Conservation (phyloP, 441 rosid genomes). For the Erodium chrysanthum region DNA sequence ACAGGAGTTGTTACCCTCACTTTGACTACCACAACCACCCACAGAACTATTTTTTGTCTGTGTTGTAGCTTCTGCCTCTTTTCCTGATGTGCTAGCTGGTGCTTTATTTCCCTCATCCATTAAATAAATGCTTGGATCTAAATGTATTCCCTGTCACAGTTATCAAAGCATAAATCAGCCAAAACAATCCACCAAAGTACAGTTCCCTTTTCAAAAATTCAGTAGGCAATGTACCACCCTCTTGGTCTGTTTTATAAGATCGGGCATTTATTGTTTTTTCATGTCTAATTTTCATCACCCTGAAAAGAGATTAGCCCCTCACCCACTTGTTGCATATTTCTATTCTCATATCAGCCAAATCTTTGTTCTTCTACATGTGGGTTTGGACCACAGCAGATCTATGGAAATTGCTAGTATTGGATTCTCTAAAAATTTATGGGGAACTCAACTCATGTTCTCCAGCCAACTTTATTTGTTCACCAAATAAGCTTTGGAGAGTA, state of each 20-base stretch:
- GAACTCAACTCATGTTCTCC: background rate
- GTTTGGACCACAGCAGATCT: background rate
- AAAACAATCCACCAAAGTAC: background rate
- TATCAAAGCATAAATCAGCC: constrained; percentile 14
- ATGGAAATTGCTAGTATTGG: background rate
- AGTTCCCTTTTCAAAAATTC: background rate
- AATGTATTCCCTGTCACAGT: constrained; percentile 73
- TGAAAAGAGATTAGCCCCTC: background rate
- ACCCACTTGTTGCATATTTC: background rate
- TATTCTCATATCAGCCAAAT: background rate
- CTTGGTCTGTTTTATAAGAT: constrained; percentile 3
- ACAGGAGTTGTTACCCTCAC: constrained; percentile 23
- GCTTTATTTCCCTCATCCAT: constrained; percentile 79
- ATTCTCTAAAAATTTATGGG: background rate
- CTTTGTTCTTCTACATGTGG: background rate
- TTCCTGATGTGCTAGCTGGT: constrained; percentile 35
- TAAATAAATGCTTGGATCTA: constrained; percentile 94
- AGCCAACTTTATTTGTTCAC: background rate
- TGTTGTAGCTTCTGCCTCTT: constrained; percentile 25
- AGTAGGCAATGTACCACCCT: background rate
- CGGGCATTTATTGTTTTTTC: background rate
- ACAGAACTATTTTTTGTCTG: constrained; percentile 26
- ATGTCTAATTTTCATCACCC: background rate
- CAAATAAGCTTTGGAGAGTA: background rate
- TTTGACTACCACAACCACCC: constrained; percentile 24